Evolutionary conservation across 768 basidiomycete species (phyloP).

Genomic region (Leccinum subtestaceum): DNA sequence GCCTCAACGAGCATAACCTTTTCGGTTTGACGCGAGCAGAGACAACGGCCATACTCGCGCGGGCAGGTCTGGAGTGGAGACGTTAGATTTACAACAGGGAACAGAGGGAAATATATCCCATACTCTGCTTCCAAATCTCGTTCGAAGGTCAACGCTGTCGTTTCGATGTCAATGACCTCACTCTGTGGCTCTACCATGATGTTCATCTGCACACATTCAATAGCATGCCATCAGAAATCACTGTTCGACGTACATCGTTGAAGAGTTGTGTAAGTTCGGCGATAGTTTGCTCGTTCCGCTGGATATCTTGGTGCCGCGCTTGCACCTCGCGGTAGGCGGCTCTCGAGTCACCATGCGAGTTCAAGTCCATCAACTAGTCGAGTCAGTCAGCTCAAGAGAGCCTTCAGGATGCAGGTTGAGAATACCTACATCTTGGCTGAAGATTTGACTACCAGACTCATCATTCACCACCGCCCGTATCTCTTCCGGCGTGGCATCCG

Average conservation of each 20-base stretch:
- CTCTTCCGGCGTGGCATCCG: conserved; percentile 88
- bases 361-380: conserved; percentile 76
- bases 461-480: conserved; percentile 83
- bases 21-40: no score
- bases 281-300: conserved; percentile 90
- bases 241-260: conserved; percentile 67
- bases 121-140: conserved; percentile 87
- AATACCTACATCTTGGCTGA: conserved; percentile 73
- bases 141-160: conserved; percentile 68
- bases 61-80: no score
- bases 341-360: conserved; percentile 82
- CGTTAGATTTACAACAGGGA: no score
- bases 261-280: conserved; percentile 95
- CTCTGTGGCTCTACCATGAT: conserved; percentile 94
- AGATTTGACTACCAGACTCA: conserved; percentile 79
- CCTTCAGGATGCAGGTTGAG: background rate
- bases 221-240: background rate
- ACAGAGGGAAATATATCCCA: conserved; percentile 18
- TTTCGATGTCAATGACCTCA: conserved; percentile 77
- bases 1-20: conserved; percentile 70
- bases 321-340: conserved; percentile 95
- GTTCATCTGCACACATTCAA: conserved; percentile 64
- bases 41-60: no score
- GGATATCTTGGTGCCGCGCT: conserved; percentile 92
- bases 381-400: conserved; percentile 2